Base-by-base conservation (phyloP, 2,329 filamentous ascomycete genomes). In the Lecanosticta acicola region DNA sequence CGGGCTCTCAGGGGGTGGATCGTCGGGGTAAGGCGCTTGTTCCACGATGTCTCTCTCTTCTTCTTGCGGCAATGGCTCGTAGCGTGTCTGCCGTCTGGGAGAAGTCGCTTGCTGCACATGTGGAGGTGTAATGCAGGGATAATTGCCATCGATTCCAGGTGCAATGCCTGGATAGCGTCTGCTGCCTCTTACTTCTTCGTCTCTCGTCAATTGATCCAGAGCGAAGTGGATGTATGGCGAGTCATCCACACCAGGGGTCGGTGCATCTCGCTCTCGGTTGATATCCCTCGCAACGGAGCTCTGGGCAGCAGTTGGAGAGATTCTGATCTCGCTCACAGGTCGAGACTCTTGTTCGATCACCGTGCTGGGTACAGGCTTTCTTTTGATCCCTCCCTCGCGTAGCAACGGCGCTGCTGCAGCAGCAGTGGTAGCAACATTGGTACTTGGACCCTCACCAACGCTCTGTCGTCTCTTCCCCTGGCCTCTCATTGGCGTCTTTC, bases 171-270 rank as follows among this genome's bases (percentile, higher is more conserved):
- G 74, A 42, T 78, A 74, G 55, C 77, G 69, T 44, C 73, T 70
- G 45, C 75, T 71, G 8, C 76, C 74, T 46, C 72, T 5, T 4
- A 81, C 74, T 49, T 86, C 81, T 46, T 83, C 83, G 59, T 85
- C 80, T 39, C 84, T 76, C 4, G 88, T 94, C 56, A 97, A 72
- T 52, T 91, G 87, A 53, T 94, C 86, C 52, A 97, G 80, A 33
- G 91, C 90, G 65, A 93, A 94, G 53, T 85, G 85, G 53, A 96
- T 87, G 66, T 90, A 94, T 0, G 88, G 89, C 7, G 82, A 85
- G 60, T 94, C 85, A 60, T 95, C 89, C 32, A 88, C 73, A 8
- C 84, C 87, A 0, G 89, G 89, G 0, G 87, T 91, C 2, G 75
- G 71, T 10, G 73, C 69, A 41, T 70, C 70, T 38, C 41, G 35